Evolutionary conservation across 352 stramenopile species (phyloP).

Genomic region (Salisapilia sapeloensis): DNA sequence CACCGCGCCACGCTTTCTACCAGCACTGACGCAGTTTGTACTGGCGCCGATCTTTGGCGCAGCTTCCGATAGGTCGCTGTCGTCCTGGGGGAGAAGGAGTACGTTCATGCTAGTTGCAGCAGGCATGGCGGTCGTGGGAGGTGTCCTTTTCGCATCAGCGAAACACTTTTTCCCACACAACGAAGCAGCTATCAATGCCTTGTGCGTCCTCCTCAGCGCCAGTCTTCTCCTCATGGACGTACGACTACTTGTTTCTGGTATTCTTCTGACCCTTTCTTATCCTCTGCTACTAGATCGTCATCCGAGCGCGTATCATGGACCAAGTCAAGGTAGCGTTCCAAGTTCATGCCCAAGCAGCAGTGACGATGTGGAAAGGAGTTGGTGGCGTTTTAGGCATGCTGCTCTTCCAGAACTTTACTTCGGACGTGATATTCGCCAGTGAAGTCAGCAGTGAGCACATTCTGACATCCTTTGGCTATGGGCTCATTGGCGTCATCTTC

Average conservation of each 20-base stretch:
- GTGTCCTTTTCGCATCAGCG: slow-evolving; percentile 41
- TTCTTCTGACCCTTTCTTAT: not conserved
- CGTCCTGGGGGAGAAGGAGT: slow-evolving; percentile 51
- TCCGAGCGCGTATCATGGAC: slow-evolving; percentile 61
- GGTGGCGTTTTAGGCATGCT: slow-evolving; percentile 36
- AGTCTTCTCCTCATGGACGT: slow-evolving; percentile 45
- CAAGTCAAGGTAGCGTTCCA: slow-evolving; percentile 60
- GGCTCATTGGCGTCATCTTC: slow-evolving; percentile 26
- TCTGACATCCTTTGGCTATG: slow-evolving; percentile 37
- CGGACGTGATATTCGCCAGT: slow-evolving; percentile 49
- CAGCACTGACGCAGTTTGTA: slow-evolving; percentile 40
- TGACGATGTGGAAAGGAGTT: slow-evolving; percentile 50
- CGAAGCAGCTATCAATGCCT: slow-evolving; percentile 16
- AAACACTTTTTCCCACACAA: slow-evolving; percentile 36
- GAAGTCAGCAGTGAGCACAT: slow-evolving; percentile 51
- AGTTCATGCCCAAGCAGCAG: slow-evolving; percentile 49
- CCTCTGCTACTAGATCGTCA: slow-evolving; percentile 23
- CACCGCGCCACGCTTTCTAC: slow-evolving; percentile 40
- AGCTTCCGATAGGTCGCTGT: slow-evolving; percentile 50
- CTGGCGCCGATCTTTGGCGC: slow-evolving; percentile 51
- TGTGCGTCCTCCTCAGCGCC: slow-evolving; percentile 46
- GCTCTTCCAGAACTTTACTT: slow-evolving; percentile 42
- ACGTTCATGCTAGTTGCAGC: slow-evolving; percentile 36
- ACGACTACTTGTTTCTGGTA: slow-evolving; percentile 4
- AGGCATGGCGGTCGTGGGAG: slow-evolving; percentile 23